Base-by-base conservation (phyloP, 345 rosid genomes). In the Sonneratia caseolaris region DNA sequence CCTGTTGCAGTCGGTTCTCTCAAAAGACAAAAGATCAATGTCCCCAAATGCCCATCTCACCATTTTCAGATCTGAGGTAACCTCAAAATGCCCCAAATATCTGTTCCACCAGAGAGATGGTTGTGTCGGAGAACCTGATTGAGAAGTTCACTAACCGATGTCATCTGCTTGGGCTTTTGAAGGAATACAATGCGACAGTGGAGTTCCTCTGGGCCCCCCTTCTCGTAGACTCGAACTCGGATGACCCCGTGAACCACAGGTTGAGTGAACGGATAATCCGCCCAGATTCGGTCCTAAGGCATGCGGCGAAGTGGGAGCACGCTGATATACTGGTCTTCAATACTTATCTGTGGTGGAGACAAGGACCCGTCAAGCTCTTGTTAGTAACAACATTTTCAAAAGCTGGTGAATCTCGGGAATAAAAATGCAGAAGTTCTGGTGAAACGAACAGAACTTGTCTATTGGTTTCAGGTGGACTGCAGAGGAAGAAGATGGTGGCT, bases 281-380 rank as follows among this genome's bases (percentile, higher is more conserved):
- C 10, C 99, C 99, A 0, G 99, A 95, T 83, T 89, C 98, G 37
- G 90, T 95, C 73, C 90, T 88, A 37, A 89, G 80, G 83, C 99
- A 95, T 86, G 86, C 98, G 21, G 79, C 93, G 16, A 78, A 78
- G 79, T 95, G 98, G 99, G 89, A 90, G 79, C 88, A 84, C 68
- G 99, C 97, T 47, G 98, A 95, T 73, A 87, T 92, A 73, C 80
- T 95, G 59, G 83, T 95, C 66, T 95, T 95, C 80, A 95, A 95
- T 77, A 79, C 98, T 0, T 95, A 95, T 81, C 80, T 95, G 84
- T 95, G 99, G 99, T 95, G 99, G 99, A 92, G 99, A 80, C 97
- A 90, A 83, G 96, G 86, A 68, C 90, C 99, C 37, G 88, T 95
- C 61, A 95, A 92, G 87, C 80, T 95, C 57, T 78, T 74, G 99